These are phyloP conservation scores for Mucor indicus DNA, from an alignment of 371 early-diverging fungal species.

Conservation along the genomic window DNA sequence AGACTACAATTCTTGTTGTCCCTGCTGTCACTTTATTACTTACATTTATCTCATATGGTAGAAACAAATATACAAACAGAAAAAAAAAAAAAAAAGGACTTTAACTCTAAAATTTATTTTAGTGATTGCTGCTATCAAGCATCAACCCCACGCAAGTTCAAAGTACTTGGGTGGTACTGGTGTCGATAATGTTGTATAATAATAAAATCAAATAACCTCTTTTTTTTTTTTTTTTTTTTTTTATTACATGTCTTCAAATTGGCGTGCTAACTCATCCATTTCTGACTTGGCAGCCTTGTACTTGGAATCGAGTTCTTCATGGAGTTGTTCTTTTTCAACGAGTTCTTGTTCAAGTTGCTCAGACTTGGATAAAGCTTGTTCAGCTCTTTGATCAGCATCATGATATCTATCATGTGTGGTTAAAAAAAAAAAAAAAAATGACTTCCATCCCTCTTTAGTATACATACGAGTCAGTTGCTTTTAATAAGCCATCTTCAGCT, in stretches of 20 bases:
- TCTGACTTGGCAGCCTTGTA: constrained; percentile 64
- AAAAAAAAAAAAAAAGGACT: background rate
- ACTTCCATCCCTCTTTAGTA: no score
- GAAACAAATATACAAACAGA: background rate
- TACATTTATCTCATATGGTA: constrained; percentile 38
- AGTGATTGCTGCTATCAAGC: constrained; percentile 41
- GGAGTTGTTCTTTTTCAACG: constrained; percentile 57
- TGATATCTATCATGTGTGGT: constrained; percentile 61
- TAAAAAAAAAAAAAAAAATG: background rate
- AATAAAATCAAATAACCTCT: background rate
- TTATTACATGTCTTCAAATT: constrained; percentile 69
- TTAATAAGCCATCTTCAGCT: constrained; percentile 56
- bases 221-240: no score
- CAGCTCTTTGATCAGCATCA: constrained; percentile 72
- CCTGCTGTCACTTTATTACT: constrained; percentile 37
- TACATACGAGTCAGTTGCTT: no score
- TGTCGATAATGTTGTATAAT: constrained; percentile 42
- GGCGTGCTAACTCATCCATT: constrained; percentile 70
- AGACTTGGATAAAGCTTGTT: constrained; percentile 70
- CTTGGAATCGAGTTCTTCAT: constrained; percentile 65
- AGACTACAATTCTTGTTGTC: constrained; percentile 23
- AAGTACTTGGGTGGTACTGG: constrained; percentile 39
- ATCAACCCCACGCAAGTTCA: constrained; percentile 43
- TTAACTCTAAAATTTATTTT: background rate
- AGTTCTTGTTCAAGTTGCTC: constrained; percentile 62